These are phyloP conservation scores for Populus trichocarpa DNA, from an alignment of 441 rosid genomes.

Conservation along the genomic window DNA sequence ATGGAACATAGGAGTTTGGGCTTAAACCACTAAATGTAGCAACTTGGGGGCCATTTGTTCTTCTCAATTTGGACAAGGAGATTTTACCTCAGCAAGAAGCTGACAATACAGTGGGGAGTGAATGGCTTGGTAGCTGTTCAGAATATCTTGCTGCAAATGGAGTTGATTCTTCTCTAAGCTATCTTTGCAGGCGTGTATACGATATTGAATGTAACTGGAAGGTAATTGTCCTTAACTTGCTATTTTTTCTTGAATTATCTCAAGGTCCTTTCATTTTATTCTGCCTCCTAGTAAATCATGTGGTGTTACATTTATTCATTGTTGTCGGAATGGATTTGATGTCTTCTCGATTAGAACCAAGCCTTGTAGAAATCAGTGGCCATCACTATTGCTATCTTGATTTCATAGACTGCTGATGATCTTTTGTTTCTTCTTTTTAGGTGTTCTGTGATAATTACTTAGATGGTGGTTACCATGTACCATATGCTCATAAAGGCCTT, in stretches of 20 bases:
- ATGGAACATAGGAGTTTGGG: conserved; percentile 68
- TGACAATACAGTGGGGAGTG: conserved; percentile 35
- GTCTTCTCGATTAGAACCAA: neutral
- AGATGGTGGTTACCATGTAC: conserved; percentile 97
- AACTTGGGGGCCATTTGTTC: conserved; percentile 88
- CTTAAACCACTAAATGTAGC: conserved; percentile 65
- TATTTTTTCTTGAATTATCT: neutral
- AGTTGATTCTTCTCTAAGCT: conserved; percentile 58
- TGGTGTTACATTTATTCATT: neutral
- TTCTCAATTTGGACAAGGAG: conserved; percentile 51
- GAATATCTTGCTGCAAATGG: conserved; percentile 52
- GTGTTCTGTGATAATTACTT: conserved; percentile 95
- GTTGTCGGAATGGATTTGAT: neutral
- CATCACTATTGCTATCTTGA: neutral
- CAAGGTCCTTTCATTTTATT: neutral
- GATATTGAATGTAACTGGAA: conserved; percentile 84
- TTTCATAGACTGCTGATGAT: conserved; percentile 10
- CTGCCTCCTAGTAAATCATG: neutral
- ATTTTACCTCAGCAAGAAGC: conserved; percentile 22
- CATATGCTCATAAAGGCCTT: conserved; percentile 82
- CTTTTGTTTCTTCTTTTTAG: conserved; percentile 31
- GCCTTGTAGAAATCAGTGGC: neutral
- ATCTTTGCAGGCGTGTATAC: conserved; percentile 72
- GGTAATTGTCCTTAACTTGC: conserved; percentile 33
- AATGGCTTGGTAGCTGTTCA: conserved; percentile 82